A percentile compares a stretch with the other conserved stretches of the same genome.
Conservation (phyloP, 2,329 filamentous ascomycete species). For the Fusarium virguliforme region DNA sequence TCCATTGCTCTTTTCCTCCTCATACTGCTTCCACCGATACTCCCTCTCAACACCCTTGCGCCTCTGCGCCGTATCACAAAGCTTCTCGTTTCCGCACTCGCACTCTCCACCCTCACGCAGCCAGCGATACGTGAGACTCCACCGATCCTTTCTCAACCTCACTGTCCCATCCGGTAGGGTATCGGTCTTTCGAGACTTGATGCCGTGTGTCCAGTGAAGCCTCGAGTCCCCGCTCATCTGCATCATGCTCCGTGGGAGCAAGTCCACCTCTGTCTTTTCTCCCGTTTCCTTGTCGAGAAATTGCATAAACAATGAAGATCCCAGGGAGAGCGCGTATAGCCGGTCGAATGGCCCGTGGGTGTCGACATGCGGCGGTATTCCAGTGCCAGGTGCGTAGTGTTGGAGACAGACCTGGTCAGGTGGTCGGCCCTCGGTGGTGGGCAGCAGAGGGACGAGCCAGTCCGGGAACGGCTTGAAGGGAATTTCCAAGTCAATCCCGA, state of each 20-base stretch:
- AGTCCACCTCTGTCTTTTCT: constrained; percentile 61
- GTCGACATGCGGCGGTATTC: constrained; percentile 75
- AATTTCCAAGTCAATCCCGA: constrained; percentile 66
- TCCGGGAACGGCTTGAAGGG: constrained; percentile 67
- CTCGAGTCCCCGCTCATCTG: constrained; percentile 66
- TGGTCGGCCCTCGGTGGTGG: constrained; percentile 59
- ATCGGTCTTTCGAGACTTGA: constrained; percentile 69
- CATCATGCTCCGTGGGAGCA: constrained; percentile 66
- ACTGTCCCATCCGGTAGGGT: constrained; percentile 63
- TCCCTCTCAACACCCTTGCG: constrained; percentile 64
- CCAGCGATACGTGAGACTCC: constrained; percentile 72
- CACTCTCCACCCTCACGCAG: constrained; percentile 63
- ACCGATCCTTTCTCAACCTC: constrained; percentile 62
- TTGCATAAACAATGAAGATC: constrained; percentile 62
- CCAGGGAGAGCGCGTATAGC: constrained; percentile 63
- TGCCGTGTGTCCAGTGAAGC: constrained; percentile 71
- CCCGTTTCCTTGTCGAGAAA: constrained; percentile 55
- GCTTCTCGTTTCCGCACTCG: constrained; percentile 65
- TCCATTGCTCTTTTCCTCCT: constrained; percentile 41
- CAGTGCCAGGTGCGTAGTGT: constrained; percentile 72
- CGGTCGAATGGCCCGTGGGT: constrained; percentile 66
- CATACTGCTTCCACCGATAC: constrained; percentile 64
- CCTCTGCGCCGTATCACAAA: constrained; percentile 68
- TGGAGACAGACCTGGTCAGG: constrained; percentile 74
- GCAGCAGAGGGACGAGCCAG: constrained; percentile 67